Evolutionary conservation across 331 rosid genomes (phyloP), one percentile per base, ranked within the genome.

Genomic region (Malus hybrid): DNA sequence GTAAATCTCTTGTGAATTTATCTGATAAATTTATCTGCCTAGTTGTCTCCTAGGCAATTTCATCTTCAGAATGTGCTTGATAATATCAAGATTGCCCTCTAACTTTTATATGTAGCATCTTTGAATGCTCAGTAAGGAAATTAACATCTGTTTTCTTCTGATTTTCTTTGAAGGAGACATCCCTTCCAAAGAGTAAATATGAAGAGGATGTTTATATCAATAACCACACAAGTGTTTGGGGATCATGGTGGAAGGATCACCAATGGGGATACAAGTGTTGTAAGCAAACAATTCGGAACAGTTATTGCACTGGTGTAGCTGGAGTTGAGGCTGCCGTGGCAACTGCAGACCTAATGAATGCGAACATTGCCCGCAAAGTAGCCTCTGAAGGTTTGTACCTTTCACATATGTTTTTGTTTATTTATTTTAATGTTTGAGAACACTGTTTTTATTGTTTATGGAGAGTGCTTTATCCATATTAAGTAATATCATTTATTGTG

Each of bases 161-260:
- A 56, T 82, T 74, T 32, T 31, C 16, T 32, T 48, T 72, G 66
- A 20, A 82, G 84, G 87, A 82, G 74, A 18, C 80, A 10, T 54
- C 77, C 55, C 50, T 78, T 28, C 88, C 85, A 0, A 80, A 70
- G 50, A 82, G 84, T 64, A 84, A 82, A 52, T 84, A 80, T 50
- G 84, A 87, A 60, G 87, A 86, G 65, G 85, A 80, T 61, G 68
- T 78, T 18, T 80, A 75, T 34, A 72, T 78, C 36, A 84, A 84
- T 36, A 87, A 87, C 82, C 87, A 84, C 77, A 84, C 77, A 7
- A 78, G 81, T 22, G 80, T 87, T 1, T 87, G 87, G 87, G 88
- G 85, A 9, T 86, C 86, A 1, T 83, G 90, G 87, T 81, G 90
- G 90, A 81, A 83, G 81, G 90, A 81, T 62, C 84, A 81, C 72